These are phyloP conservation scores for Babesia sp. DNA, from an alignment of 169 alveolate genomes.

Conservation along the genomic window DNA sequence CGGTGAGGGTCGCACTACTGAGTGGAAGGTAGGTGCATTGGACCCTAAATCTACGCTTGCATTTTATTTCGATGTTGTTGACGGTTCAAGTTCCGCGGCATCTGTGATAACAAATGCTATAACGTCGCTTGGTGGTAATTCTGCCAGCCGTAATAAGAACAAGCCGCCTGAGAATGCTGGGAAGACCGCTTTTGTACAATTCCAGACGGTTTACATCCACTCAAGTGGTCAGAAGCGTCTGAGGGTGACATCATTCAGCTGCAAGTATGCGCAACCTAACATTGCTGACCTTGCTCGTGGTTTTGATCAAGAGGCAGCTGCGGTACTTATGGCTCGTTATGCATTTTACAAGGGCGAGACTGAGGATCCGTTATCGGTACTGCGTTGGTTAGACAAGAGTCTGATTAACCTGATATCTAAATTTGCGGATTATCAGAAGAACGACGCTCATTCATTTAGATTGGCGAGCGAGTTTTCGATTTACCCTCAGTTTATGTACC, in stretches of 20 bases:
- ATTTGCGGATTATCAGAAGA: slow-evolving; percentile 95
- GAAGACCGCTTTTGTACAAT: slow-evolving; percentile 90
- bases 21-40: slow-evolving; percentile 95
- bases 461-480: slow-evolving; percentile 93
- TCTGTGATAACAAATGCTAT: slow-evolving; percentile 29
- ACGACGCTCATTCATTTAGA: slow-evolving; percentile 95
- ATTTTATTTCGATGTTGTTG: slow-evolving; percentile 91
- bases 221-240: slow-evolving; percentile 95
- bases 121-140: slow-evolving; percentile 11
- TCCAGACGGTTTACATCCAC: slow-evolving; percentile 94
- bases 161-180: slow-evolving; percentile 50
- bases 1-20: slow-evolving; percentile 93
- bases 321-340: slow-evolving; percentile 96
- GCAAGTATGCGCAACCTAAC: slow-evolving; percentile 77
- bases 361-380: slow-evolving; percentile 96
- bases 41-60: slow-evolving; percentile 95
- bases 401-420: slow-evolving; percentile 93
- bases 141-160: neutral
- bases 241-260: slow-evolving; percentile 95
- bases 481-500: slow-evolving; percentile 99
- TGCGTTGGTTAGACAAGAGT: slow-evolving; percentile 97
- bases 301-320: slow-evolving; percentile 98
- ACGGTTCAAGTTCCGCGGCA: slow-evolving; percentile 63
- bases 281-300: slow-evolving; percentile 80
- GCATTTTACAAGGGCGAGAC: slow-evolving; percentile 94